A percentile compares a stretch with the other conserved stretches of the same genome.
These are phyloP conservation scores for Xylaria sp. DNA, from an alignment of 2,329 filamentous ascomycete genomes.

Conservation along the genomic window DNA sequence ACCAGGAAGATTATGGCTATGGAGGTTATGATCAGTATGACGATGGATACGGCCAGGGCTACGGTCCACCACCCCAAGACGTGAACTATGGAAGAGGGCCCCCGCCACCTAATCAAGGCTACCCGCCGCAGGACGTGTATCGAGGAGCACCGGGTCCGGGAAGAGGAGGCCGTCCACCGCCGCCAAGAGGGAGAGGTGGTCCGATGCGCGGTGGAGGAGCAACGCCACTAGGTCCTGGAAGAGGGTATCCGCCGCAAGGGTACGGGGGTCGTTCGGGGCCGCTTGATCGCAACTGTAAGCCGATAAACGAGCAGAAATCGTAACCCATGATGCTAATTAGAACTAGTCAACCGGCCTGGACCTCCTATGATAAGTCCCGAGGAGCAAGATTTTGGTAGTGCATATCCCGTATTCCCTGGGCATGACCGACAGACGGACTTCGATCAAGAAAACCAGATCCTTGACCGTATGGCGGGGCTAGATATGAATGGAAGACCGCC, in stretches of 20 bases:
- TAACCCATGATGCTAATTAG: constrained; percentile 27
- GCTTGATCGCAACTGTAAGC: constrained; percentile 44
- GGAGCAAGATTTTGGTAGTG: constrained; percentile 47
- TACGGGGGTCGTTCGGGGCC: constrained; percentile 44
- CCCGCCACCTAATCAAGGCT: constrained; percentile 46
- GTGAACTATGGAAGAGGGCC: constrained; percentile 52
- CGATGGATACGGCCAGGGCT: constrained; percentile 49
- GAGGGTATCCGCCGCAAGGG: constrained; percentile 26
- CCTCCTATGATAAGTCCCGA: constrained; percentile 35
- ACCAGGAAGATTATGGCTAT: constrained; percentile 53
- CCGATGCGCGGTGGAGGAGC: constrained; percentile 49
- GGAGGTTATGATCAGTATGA: constrained; percentile 51
- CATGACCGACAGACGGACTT: constrained; percentile 46
- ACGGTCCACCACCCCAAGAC: constrained; percentile 49
- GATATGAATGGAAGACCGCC: constrained; percentile 45
- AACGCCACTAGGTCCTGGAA: constrained; percentile 19
- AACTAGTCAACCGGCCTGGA: constrained; percentile 31
- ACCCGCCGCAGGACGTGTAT: constrained; percentile 53
- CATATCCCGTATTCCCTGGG: constrained; percentile 52
- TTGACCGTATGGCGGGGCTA: constrained; percentile 50
- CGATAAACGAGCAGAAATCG: not conserved
- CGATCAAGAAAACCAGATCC: constrained; percentile 49
- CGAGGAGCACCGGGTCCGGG: constrained; percentile 47
- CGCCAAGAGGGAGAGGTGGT: constrained; percentile 52
- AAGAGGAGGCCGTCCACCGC: constrained; percentile 49